Evolutionary conservation across 1,139 yeast genomes (phyloP).

Genomic region (Magnusiomyces tetraspermus): DNA sequence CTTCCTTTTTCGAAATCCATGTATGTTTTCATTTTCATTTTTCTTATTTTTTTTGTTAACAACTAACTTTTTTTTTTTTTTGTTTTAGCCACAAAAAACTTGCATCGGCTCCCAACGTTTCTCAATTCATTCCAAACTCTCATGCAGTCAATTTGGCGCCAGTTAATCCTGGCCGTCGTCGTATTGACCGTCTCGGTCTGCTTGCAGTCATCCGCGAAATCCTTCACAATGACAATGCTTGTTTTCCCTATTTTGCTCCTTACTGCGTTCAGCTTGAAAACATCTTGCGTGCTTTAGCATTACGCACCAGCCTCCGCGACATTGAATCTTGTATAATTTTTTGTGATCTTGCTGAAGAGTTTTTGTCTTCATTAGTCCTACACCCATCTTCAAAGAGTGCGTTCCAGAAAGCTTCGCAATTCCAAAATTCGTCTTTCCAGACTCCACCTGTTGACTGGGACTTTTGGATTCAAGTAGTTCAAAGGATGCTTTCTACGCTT

Average conservation of each 20-base stretch:
- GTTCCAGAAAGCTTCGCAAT: too few relatives aligned
- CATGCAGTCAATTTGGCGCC: slow-evolving; percentile 13
- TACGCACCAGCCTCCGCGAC: slow-evolving; percentile 31
- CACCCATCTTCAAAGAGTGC: too few relatives aligned
- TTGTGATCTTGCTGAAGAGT: slow-evolving; percentile 40
- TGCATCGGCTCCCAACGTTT: not conserved
- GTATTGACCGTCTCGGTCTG: slow-evolving; percentile 31
- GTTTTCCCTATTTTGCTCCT: slow-evolving; percentile 26
- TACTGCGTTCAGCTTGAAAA: slow-evolving; percentile 32
- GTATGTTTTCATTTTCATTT: too few relatives aligned
- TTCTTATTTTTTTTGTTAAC: too few relatives aligned
- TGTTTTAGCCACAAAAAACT: too few relatives aligned
- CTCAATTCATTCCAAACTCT: slow-evolving; percentile 4
- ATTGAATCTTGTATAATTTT: slow-evolving; percentile 40
- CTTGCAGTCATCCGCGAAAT: slow-evolving; percentile 31
- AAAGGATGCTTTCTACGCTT: slow-evolving; percentile 51
- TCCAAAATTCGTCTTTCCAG: slow-evolving; percentile 15
- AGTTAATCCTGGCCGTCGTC: slow-evolving; percentile 19
- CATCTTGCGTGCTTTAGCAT: slow-evolving; percentile 32
- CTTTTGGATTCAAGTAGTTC: slow-evolving; percentile 60
- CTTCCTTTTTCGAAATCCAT: too few relatives aligned
- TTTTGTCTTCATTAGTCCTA: slow-evolving; percentile 27
- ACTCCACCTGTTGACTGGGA: slow-evolving; percentile 48
- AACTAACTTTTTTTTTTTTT: too few relatives aligned
- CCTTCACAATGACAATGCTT: slow-evolving; percentile 29